phyloP scores from a whole-genome alignment of 768 basidiomycete genomes.

The Symmetrospora coprosmae region DNA sequence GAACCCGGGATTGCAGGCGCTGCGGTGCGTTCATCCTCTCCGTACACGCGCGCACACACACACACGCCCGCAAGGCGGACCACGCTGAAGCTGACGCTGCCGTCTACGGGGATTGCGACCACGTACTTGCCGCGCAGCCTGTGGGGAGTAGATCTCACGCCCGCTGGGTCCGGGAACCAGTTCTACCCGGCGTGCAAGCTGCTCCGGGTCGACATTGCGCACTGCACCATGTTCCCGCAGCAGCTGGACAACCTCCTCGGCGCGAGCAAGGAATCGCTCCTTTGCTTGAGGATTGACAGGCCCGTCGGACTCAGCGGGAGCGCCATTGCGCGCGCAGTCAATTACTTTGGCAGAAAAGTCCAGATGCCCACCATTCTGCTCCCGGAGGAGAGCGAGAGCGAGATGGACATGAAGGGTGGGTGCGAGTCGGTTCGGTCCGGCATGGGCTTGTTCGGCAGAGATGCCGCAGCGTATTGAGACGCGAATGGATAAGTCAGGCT shows the following conservation, averaged over 20 bases:
- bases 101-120: not conserved
- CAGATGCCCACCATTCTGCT: slow-evolving; percentile 13
- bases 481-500: no score
- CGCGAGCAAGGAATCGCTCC: not conserved
- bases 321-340: slow-evolving; percentile 2
- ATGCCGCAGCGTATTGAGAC: no score
- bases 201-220: slow-evolving; percentile 1
- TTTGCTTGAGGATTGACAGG: slow-evolving; percentile 6
- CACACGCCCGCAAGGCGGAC: no score
- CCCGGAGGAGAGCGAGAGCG: slow-evolving; percentile 12
- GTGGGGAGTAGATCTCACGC: slow-evolving; percentile 4
- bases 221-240: slow-evolving; percentile 2
- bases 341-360: not conserved
- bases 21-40: slow-evolving; percentile 3
- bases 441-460: not conserved
- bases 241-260: slow-evolving; percentile 5
- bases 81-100: not conserved
- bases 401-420: slow-evolving; percentile 1
- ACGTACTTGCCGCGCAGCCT: not conserved
- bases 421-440: not conserved
- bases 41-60: no score
- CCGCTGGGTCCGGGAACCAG: not conserved
- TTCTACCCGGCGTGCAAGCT: slow-evolving; percentile 7
- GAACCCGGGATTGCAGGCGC: not conserved
- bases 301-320: not conserved